Evolutionary conservation across 2,329 filamentous ascomycete genomes (phyloP).

Genomic region (Phoma herbarum): DNA sequence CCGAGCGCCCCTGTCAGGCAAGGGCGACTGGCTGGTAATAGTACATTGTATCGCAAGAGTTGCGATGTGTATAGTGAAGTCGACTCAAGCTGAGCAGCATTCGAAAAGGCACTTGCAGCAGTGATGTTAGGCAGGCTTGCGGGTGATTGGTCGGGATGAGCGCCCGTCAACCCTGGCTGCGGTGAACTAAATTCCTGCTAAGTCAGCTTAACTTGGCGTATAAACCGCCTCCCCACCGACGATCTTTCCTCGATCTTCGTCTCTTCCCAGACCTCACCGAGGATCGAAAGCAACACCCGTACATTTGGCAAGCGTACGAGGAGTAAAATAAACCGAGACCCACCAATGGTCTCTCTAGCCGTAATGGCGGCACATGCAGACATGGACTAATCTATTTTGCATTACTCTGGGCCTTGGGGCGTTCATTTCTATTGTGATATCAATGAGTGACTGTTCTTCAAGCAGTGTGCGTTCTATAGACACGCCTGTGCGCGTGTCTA

Average conservation of each 20-base stretch:
- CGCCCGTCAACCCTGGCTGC: background rate
- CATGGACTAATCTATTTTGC: slow-evolving; percentile 17
- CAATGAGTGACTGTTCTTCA: slow-evolving; percentile 13
- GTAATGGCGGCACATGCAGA: slow-evolving; percentile 21
- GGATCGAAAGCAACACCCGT: slow-evolving; percentile 16
- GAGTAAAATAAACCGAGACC: slow-evolving; percentile 15
- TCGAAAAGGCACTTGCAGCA: background rate
- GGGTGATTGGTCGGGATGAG: slow-evolving; percentile 5
- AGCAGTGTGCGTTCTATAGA: slow-evolving; percentile 14
- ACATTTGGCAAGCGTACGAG: slow-evolving; percentile 9
- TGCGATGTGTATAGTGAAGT: background rate
- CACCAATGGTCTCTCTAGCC: slow-evolving; percentile 19
- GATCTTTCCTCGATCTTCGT: slow-evolving; percentile 24
- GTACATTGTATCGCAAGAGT: background rate
- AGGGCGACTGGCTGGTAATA: background rate
- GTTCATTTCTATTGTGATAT: slow-evolving; percentile 6
- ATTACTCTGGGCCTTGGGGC: slow-evolving; percentile 1
- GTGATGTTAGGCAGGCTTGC: background rate
- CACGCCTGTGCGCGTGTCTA: slow-evolving; percentile 20
- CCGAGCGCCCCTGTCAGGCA: background rate
- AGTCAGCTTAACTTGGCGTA: slow-evolving; percentile 17
- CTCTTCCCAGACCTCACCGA: slow-evolving; percentile 7
- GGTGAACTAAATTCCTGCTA: slow-evolving; percentile 11
- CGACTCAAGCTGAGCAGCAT: background rate
- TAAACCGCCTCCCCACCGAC: slow-evolving; percentile 22